Evolutionary conservation across 805 yeast genomes (phyloP), one percentile per base, ranked within the genome.

Genomic region (Suhomyces canberraensis): DNA sequence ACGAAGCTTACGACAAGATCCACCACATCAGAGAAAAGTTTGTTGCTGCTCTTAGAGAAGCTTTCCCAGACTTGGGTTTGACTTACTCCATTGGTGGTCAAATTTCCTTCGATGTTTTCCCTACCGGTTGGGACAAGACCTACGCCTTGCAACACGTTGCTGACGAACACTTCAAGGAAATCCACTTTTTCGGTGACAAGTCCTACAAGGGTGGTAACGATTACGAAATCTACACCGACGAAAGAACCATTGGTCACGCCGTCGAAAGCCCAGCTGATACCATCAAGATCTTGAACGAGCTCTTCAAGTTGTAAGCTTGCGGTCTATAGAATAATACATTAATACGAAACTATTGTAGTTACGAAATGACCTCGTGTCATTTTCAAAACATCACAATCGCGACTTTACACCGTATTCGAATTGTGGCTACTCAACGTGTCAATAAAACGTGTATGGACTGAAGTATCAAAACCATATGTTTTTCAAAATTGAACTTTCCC

Each of bases 41-140:
- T 75, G 98, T 93, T 46, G 71, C 68, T 36, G 96, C 95, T 36
- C 76, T 93, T 60, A 85, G 77, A 69, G 77, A 78, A 60, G 78
- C 81, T 57, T 93, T 93, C 76, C 66, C 91, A 40, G 91, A 90
- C 66, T 73, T 73, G 56, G 84, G 83, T 39, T 77, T 93, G 60
- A 91, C 98, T 50, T 93, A 84, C 78, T 93, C 98, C 42, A 93
- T 93, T 49, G 99, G 99, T 66, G 99, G 99, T 54, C 98, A 93
- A 77, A 93, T 93, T 64, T 91, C 98, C 24, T 93, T 93, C 57
- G 99, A 93, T 59, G 98, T 93, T 47, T 93, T 93, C 91, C 99
- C 99, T 73, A 87, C 96, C 47, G 98, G 99, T 60, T 93, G 99
- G 99, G 99, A 93, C 71, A 93, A 93, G 79, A 93, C 99, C 45